Conservation (phyloP, 2,329 filamentous ascomycete genomes). For the Cladophialophora psammophila region DNA sequence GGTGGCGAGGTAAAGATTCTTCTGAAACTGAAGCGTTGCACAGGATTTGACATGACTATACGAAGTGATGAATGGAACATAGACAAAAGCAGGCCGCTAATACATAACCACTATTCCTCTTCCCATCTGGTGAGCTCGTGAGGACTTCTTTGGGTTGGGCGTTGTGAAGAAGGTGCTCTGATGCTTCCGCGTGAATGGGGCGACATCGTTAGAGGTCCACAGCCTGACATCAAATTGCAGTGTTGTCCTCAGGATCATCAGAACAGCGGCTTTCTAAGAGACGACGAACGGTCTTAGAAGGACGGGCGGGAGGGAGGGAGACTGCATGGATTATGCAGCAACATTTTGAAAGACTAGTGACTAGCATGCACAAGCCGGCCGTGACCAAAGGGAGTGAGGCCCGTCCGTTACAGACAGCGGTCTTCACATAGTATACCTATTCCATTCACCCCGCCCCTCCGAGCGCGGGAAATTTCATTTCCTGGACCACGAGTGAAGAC, state of each 20-base stretch:
- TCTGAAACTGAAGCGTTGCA: slow-evolving; percentile 6
- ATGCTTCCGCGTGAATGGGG: neutral
- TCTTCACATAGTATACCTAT: too few species aligned
- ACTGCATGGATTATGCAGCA: neutral
- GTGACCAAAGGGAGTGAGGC: neutral
- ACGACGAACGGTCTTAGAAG: neutral
- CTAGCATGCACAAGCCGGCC: neutral
- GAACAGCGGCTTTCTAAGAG: neutral
- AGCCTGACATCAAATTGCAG: neutral
- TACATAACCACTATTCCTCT: slow-evolving; percentile 8
- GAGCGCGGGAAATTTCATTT: neutral
- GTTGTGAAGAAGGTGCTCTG: neutral
- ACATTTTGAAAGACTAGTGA: neutral
- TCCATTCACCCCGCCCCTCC: too few species aligned
- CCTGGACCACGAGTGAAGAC: neutral
- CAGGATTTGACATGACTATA: slow-evolving; percentile 27
- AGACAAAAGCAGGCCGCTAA: slow-evolving; percentile 19
- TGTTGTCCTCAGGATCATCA: neutral
- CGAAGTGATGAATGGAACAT: slow-evolving; percentile 33
- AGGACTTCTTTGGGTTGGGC: neutral
- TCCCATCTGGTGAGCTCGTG: neutral
- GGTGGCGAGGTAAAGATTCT: slow-evolving; percentile 28
- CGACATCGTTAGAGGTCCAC: neutral
- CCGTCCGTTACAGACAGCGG: neutral
- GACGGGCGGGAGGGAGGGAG: neutral